phyloP scores from a whole-genome alignment of 768 basidiomycete species.

The Galerina marginata region DNA sequence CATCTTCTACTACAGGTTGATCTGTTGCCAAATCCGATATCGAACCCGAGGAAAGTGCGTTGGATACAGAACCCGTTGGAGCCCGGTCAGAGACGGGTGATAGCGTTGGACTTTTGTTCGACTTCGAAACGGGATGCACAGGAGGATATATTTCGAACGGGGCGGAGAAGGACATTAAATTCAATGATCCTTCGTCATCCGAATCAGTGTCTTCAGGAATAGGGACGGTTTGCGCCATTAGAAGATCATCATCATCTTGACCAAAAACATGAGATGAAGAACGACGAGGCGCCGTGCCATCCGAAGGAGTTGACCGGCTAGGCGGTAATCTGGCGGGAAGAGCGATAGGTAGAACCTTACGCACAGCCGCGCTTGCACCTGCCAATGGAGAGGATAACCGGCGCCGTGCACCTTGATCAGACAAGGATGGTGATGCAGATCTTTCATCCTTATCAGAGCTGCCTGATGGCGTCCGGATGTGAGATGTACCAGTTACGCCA shows the following conservation, averaged over 20 bases:
- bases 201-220: constrained; percentile 77
- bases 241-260: constrained; percentile 62
- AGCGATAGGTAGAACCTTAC: constrained; percentile 42
- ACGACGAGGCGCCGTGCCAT: constrained; percentile 45
- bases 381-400: constrained; percentile 59
- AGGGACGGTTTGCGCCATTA: constrained; percentile 76
- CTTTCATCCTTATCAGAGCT: constrained; percentile 32
- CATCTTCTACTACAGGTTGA: constrained; percentile 77
- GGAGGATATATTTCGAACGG: constrained; percentile 60
- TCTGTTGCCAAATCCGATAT: constrained; percentile 35
- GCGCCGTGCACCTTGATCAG: constrained; percentile 43
- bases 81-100: constrained; percentile 63
- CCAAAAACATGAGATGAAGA: constrained; percentile 47
- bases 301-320: constrained; percentile 35
- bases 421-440: constrained; percentile 47
- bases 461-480: constrained; percentile 45
- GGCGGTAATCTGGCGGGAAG: constrained; percentile 43
- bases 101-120: constrained; percentile 47
- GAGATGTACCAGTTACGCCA: constrained; percentile 40
- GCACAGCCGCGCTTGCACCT: constrained; percentile 37
- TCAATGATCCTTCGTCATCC: constrained; percentile 62
- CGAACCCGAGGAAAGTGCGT: constrained; percentile 65
- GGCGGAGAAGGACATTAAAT: constrained; percentile 75
- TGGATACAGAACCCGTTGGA: constrained; percentile 55
- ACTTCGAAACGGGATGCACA: constrained; percentile 36